Evolutionary conservation across 768 basidiomycete genomes (phyloP).

Genomic region (Mycena metata): DNA sequence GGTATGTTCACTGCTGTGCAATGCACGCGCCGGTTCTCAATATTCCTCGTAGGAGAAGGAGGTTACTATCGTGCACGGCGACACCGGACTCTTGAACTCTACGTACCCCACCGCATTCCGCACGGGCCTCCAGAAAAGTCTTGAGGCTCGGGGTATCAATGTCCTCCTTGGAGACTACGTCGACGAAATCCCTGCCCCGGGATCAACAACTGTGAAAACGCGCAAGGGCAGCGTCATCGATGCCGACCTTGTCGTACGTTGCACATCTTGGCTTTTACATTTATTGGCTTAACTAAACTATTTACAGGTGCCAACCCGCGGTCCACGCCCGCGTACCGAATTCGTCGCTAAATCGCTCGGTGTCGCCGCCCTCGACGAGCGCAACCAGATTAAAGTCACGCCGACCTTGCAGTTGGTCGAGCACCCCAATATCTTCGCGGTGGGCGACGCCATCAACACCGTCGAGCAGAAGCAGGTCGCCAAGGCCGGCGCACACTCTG

Average conservation of each 20-base stretch:
- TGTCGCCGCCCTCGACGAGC: slow-evolving; percentile 46
- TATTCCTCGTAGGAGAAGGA: slow-evolving; percentile 52
- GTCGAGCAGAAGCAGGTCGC: slow-evolving; percentile 66
- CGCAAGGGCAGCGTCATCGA: slow-evolving; percentile 62
- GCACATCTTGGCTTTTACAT: not conserved
- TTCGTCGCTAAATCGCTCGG: slow-evolving; percentile 61
- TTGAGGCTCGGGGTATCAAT: slow-evolving; percentile 61
- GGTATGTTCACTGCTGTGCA: slow-evolving; percentile 43
- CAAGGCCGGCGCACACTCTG: slow-evolving; percentile 61
- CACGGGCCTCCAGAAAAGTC: slow-evolving; percentile 55
- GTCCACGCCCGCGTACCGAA: slow-evolving; percentile 64
- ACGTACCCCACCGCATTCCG: slow-evolving; percentile 70
- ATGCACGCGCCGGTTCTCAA: not conserved
- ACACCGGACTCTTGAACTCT: slow-evolving; percentile 66
- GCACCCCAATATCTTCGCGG: slow-evolving; percentile 66
- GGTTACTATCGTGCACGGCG: slow-evolving; percentile 73
- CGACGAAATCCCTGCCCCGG: slow-evolving; percentile 58
- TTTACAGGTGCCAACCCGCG: slow-evolving; percentile 53
- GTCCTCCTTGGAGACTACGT: slow-evolving; percentile 68
- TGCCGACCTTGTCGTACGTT: slow-evolving; percentile 72
- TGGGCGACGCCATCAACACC: slow-evolving; percentile 69
- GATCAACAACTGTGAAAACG: slow-evolving; percentile 58
- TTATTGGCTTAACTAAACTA: not conserved
- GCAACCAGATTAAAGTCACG: slow-evolving; percentile 59
- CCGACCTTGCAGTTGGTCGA: slow-evolving; percentile 64